Evolutionary conservation across 2,329 filamentous ascomycete species (phyloP), one percentile per base, ranked within the genome.

Genomic region (Cytospora paraplurivora): DNA sequence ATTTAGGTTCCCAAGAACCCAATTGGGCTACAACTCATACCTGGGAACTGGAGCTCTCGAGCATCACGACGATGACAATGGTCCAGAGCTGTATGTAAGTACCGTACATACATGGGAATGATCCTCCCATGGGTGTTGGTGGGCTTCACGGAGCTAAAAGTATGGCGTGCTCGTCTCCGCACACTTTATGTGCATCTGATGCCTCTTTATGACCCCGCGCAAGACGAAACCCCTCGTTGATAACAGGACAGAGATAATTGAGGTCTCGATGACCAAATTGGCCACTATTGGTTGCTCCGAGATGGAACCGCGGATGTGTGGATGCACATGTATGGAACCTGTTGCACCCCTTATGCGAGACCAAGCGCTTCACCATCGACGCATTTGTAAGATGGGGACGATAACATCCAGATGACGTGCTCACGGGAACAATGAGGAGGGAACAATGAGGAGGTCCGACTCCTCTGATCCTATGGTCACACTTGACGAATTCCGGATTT

Each of bases 91-190:
- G 27, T 27, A 27, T 27, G 27, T 27, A 27, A 27, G 27, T 27
- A 27, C 27, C 27, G 27, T 27, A 27, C 27, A 27, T 27, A 27
- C 7, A 37, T n/a, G 44, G 13, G 19, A 12, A 21, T 12, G n/a
- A 19, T 47, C n/a, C 6, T 47, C 44, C 38, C 2, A 47, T 47
- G 44, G 32, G 21, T 47, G 19, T 54, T 52, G 52, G 32, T 64
- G 59, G 59, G 63, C 68, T 66, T 59, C 64, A 63, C 56, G 59
- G 66, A 34, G 19, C 63, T 35, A 27, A 4, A 27, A 27, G 27
- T 27, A 61, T 59, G 56, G 47, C 47, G 62, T 58, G 52, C 60
- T 47, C 27, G 41, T 59, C 63, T 65, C 53, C 55, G 55, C 60
- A 55, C 53, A 66, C 44, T 58, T 27, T 21, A 27, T 15, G 7